Conservation (phyloP, 257 asterid genomes). For the Scutellaria minor region DNA sequence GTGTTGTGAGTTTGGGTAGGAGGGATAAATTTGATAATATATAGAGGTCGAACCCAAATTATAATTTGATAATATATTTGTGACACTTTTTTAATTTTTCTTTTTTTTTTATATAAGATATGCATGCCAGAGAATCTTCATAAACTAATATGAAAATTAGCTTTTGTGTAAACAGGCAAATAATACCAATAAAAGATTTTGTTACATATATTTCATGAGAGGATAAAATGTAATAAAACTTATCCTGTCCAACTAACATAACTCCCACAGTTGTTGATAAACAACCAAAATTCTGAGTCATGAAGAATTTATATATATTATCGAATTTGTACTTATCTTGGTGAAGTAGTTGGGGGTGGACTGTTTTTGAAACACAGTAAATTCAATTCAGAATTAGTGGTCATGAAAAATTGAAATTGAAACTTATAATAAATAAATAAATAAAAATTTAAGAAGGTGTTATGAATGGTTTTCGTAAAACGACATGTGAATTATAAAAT, state of each 20-base stretch:
- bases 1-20: too few relatives aligned
- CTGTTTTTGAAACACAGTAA: neutral
- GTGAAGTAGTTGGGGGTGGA: conserved; percentile 28
- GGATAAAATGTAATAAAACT: neutral
- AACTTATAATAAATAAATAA: too few relatives aligned
- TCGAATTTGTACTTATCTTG: neutral
- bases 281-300: neutral
- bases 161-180: neutral
- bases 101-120: too few relatives aligned
- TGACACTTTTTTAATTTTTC: too few relatives aligned
- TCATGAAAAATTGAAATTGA: too few relatives aligned
- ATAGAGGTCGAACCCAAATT: too few relatives aligned
- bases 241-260: conserved; percentile 29
- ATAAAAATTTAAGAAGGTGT: too few relatives aligned
- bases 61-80: too few relatives aligned
- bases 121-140: neutral
- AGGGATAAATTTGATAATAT: too few relatives aligned
- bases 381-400: neutral
- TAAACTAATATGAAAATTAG: neutral
- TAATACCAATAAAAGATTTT: neutral
- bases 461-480: too few relatives aligned
- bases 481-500: too few relatives aligned
- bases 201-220: neutral
- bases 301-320: neutral
- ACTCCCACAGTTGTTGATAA: conserved; percentile 29